Evolutionary conservation across 257 asterid genomes (phyloP), one percentile per base, ranked within the genome.

Genomic region (Solanum habrochaites): DNA sequence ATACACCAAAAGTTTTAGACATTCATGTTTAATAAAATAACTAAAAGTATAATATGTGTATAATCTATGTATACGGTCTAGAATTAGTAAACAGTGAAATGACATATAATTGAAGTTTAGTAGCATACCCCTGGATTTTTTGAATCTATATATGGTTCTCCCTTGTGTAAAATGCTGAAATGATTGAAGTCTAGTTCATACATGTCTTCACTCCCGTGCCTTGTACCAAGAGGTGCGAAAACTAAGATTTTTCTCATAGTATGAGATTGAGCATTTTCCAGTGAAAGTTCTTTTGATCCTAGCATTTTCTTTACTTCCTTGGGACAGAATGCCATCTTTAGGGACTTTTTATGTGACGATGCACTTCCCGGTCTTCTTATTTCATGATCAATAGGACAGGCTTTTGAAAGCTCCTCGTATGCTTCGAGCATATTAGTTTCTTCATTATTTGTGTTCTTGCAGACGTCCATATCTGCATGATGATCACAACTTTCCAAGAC

Each of bases 191-290:
- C 91, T 80, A 89, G 70, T 42, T 89, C 89, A 87, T 89, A 71
- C 77, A 89, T 43, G 25, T 89, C 91, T n/a, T 89, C 91, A 85
- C 88, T 80, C 8, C 91, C 89, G 49, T 89, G 89, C 82, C 87
- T 89, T 29, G 71, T 85, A 18, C 91, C 89, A 80, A 87, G 89
- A 85, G 89, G 86, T 20, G 89, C 60, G 49, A 89, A 89, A 45
- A 87, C 91, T 78, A 89, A 75, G 43, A 89, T 89, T 43, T 89
- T 89, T 77, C 91, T 85, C 3, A 89, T 87, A 69, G 89, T 85
- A 72, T 89, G 91, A 25, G 89, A 87, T 27, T 89, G 91, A 84
- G 88, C 91, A 71, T 89, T 89, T 80, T 80, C 83, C 60, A 49
- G 4, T 5, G 40, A 85, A 69, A 89, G 87, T 66, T 85, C 88